Conservation (phyloP, 108 stramenopile species). For the Chaetoceros tenuissimus region DNA sequence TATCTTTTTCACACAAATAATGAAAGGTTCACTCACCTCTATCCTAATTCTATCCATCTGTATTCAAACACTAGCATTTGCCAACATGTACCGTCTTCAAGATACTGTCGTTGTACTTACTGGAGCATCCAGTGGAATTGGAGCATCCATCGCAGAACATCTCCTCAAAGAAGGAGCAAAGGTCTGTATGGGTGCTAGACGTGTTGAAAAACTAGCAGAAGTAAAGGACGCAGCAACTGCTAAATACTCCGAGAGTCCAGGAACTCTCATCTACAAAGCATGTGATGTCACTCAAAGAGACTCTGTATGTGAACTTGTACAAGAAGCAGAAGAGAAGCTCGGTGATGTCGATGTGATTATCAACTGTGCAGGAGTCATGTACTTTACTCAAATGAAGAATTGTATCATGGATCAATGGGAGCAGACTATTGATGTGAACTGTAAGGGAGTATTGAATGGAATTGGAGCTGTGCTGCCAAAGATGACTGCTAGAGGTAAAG, state of each 20-base stretch:
- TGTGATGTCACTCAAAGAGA: slow-evolving; percentile 39
- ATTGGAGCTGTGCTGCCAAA: slow-evolving; percentile 45
- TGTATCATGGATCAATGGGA: slow-evolving; percentile 71
- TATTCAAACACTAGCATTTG: too few species aligned
- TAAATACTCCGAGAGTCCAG: slow-evolving; percentile 10
- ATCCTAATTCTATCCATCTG: too few species aligned
- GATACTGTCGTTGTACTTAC: slow-evolving; percentile 58
- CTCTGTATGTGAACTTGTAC: slow-evolving; percentile 22
- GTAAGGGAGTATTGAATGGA: slow-evolving; percentile 64
- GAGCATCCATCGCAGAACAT: slow-evolving; percentile 49
- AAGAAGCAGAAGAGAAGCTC: slow-evolving; percentile 20
- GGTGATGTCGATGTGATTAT: slow-evolving; percentile 34
- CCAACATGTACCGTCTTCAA: slow-evolving; percentile 14
- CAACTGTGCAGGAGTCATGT: slow-evolving; percentile 76
- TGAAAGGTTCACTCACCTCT: too few species aligned
- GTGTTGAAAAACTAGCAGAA: slow-evolving; percentile 44
- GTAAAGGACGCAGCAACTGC: slow-evolving; percentile 10
- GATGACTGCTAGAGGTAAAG: slow-evolving; percentile 53
- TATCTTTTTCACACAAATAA: too few species aligned
- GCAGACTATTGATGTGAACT: slow-evolving; percentile 71
- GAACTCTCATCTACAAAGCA: slow-evolving; percentile 11
- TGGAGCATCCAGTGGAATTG: slow-evolving; percentile 71
- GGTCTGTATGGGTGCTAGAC: slow-evolving; percentile 58
- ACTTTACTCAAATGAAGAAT: slow-evolving; percentile 69
- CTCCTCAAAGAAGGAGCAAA: slow-evolving; percentile 46